phyloP scores from a whole-genome alignment of 345 rosid genomes.

The Laguncularia racemosa region DNA sequence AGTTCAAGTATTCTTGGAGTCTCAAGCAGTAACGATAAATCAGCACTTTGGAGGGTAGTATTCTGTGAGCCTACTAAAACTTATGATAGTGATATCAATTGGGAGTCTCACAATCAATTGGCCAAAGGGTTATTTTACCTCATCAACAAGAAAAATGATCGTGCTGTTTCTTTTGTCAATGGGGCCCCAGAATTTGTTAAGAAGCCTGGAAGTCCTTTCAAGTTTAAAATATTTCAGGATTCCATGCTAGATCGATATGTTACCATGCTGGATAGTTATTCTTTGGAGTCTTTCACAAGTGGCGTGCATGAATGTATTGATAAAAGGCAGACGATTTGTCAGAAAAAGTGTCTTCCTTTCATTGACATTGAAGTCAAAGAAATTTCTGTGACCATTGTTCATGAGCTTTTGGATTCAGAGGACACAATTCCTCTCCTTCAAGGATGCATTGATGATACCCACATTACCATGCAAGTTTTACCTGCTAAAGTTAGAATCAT shows the following conservation, averaged over 20 bases:
- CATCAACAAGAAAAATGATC: constrained; percentile 72
- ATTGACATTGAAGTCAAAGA: constrained; percentile 43
- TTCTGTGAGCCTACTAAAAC: constrained; percentile 47
- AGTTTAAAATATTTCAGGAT: constrained; percentile 65
- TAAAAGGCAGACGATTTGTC: constrained; percentile 23
- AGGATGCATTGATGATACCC: constrained; percentile 39
- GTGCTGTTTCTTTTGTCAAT: constrained; percentile 68
- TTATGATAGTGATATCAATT: constrained; percentile 43
- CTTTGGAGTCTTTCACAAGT: constrained; percentile 20
- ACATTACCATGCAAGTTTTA: constrained; percentile 50
- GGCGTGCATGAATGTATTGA: constrained; percentile 18
- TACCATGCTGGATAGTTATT: constrained; percentile 14
- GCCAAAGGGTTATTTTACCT: constrained; percentile 60
- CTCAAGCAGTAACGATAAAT: constrained; percentile 45
- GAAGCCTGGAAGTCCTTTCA: constrained; percentile 92
- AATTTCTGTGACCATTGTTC: constrained; percentile 57
- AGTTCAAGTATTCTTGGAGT: constrained; percentile 69
- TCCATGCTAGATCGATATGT: constrained; percentile 19
- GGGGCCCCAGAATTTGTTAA: constrained; percentile 75
- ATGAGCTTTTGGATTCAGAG: constrained; percentile 62
- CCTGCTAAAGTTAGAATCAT: constrained; percentile 61
- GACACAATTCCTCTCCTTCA: constrained; percentile 67
- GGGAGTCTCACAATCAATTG: constrained; percentile 58
- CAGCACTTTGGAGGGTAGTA: constrained; percentile 57
- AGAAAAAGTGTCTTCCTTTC: constrained; percentile 38